Base-by-base conservation (phyloP, 169 alveolate genomes). In the Eimeria maxima region DNA sequence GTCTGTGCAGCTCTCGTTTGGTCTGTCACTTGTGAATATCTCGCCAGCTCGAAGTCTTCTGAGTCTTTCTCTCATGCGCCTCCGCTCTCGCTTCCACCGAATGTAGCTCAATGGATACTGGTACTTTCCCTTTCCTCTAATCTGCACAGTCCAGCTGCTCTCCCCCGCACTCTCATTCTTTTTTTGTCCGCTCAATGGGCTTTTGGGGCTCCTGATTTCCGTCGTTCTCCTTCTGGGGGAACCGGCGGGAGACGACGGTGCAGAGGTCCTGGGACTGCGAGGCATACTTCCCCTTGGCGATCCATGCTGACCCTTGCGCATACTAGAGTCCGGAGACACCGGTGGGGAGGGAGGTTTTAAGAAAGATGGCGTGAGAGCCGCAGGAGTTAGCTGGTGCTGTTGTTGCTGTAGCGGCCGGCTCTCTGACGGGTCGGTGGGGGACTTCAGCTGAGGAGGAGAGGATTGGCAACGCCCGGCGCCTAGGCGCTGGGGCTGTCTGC, bases 111-210 rank as follows among this genome's bases (percentile, higher is more conserved):
- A 55, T 3, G 91, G 91, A 50, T 83, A 83, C 24, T 67, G 73
- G 53, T 53, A 83, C 71, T 83, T 83, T 24, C 91, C 91, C 74
- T 83, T 47, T n/a, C 91, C 91, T 55, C 33, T 83, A 38, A 83
- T 29, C n/a, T 50, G 91, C 47, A 83, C 69, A 5, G 73, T 27
- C 91, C 91, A 83, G 74, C 44, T 67, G 50, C 67, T 50, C 50
- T 83, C 73, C 8, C 69, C 69, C 11, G 69, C 69, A 60, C 69
- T 60, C 29, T 73, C 53, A 44, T 27, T 27, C n/a, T 73, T 29
- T 8, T 33, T 11, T 4, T 16, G 55, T 44, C 29, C 53, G n/a
- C 20, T 60, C 7, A 60, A 11, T 60, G 69, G 69, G 69, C 69
- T 60, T 20, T 24, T 60, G 69, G 69, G 69, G n/a, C 69, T 60